Base-by-base conservation (phyloP, 2,329 filamentous ascomycete genomes). In the Mycosphaerella arachidis region DNA sequence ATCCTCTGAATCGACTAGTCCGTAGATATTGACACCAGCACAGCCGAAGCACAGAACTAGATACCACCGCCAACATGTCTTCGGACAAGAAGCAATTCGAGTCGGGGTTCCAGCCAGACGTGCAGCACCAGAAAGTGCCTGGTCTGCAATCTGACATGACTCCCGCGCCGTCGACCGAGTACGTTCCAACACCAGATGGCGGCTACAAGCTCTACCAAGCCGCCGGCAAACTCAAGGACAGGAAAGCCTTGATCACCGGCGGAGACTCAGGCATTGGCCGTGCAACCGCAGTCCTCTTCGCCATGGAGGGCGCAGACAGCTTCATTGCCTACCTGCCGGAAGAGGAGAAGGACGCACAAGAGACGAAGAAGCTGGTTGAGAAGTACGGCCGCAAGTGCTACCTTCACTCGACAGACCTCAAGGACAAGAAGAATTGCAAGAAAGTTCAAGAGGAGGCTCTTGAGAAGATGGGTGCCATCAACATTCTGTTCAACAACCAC, bases 211-310 rank as follows among this genome's bases (percentile, higher is more conserved):
- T 82, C 52, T 93, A 94, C 77, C 86, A 86, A 71, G 84, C 88
- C 4, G 88, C 90, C 1, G 86, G 85, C 53, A 95, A 94, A 76
- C 83, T 94, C 6, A 75, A 84, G 68, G 89, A 86, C 63, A 90
- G 88, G 75, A 89, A 85, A 60, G 89, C 90, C 7, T 75, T 94
- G 59, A 93, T 94, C 68, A 93, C 90, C 0, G 90, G 90, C 16
- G 90, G 90, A 3, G 90, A 93, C 74, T 87, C 84, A 6, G 90
- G 90, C 1, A 93, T 94, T 64, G 89, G 90, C 6, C 85, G 89
- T 40, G 86, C 90, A 1, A 84, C 87, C 1, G 89, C 90, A 1
- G 81, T 93, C 16, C 79, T 94, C 0, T 94, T 88, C 68, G 90
- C 90, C 43, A 88, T 91, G 81, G 91, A 94, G 74, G 91, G 90